These are phyloP conservation scores for Grigorovia jiainica DNA, from an alignment of 805 yeast genomes.

Conservation along the genomic window DNA sequence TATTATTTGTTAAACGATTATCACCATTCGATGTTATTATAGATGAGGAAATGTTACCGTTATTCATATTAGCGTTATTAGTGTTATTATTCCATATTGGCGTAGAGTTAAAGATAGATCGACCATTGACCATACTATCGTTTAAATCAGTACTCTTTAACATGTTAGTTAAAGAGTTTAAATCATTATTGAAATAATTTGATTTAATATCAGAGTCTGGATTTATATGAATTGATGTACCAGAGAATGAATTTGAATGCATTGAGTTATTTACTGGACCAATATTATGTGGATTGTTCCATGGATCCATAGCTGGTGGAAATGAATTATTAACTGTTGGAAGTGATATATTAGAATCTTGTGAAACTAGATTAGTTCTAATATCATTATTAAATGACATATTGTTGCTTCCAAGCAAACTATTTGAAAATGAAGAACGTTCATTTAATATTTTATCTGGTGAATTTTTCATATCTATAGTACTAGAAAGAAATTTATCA, in stretches of 20 bases:
- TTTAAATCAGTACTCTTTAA: constrained; percentile 17
- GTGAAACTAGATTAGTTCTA: not conserved
- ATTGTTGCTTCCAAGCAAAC: not conserved
- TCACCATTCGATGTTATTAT: too few relatives aligned
- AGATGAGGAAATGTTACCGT: not conserved
- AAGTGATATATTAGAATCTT: not conserved
- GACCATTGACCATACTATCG: constrained; percentile 3
- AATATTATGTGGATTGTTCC: not conserved
- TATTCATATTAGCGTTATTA: not conserved
- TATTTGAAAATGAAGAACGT: not conserved
- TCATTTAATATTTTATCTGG: not conserved
- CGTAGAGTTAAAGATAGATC: constrained; percentile 3
- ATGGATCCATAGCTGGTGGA: too few relatives aligned
- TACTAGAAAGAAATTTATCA: not conserved
- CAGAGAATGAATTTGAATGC: not conserved
- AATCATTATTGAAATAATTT: constrained; percentile 18
- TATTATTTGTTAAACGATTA: too few relatives aligned
- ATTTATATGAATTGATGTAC: not conserved
- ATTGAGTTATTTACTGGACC: not conserved
- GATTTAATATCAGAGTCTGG: not conserved
- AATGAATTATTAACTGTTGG: not conserved
- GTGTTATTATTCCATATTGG: constrained; percentile 14
- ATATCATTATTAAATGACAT: not conserved
- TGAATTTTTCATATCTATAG: not conserved
- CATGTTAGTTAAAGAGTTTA: constrained; percentile 20